Base-by-base conservation (phyloP, 2,329 filamentous ascomycete genomes). In the Ambrosiella cleistominuta region DNA sequence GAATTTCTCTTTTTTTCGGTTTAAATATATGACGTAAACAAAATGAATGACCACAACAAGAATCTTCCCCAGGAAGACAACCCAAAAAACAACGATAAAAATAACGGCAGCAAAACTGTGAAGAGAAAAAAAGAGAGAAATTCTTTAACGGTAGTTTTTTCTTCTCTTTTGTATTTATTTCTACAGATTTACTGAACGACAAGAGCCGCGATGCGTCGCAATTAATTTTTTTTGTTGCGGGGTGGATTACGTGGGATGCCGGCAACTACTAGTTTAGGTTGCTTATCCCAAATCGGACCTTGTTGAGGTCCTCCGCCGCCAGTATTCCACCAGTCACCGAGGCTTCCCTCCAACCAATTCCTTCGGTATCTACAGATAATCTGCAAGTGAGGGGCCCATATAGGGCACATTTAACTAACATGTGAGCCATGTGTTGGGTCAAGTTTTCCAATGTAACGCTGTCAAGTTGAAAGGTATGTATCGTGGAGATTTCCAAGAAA, bases 1-100 rank as follows among this genome's bases (percentile, higher is more conserved):
- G 12, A 27, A 13, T 42, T 13, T 44, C 42, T 35, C 13, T 11
- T 51, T 27, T 35, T 51, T 51, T 35, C 13, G 8, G 19, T 1
- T 35, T 51, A 51, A 42, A 42, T 42, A 42, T 42, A 42, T 12
- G 11, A 59, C 40, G 38, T 54, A 57, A 19, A 44, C 15, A 36
- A 42, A n/a, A 54, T 36, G 27, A 42, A 27, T 51, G 35, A 44
- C n/a, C 39, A 17, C 42, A 58, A 50, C 2, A 11, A 52, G 11
- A 49, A 50, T 54, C 40, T 55, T 44, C 56, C 38, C 38, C 51
- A 58, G 56, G 52, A 55, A 56, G 56, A 60, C 36, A 35, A 54
- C 51, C 38, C 27, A 45, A 56, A 51, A 54, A 54, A 37, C 52
- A 56, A 61, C 47, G 37, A 61, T 19, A 13, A 17, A 47, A 1